Conservation (phyloP, 306 rosid genomes). For the Vigna mungo region DNA sequence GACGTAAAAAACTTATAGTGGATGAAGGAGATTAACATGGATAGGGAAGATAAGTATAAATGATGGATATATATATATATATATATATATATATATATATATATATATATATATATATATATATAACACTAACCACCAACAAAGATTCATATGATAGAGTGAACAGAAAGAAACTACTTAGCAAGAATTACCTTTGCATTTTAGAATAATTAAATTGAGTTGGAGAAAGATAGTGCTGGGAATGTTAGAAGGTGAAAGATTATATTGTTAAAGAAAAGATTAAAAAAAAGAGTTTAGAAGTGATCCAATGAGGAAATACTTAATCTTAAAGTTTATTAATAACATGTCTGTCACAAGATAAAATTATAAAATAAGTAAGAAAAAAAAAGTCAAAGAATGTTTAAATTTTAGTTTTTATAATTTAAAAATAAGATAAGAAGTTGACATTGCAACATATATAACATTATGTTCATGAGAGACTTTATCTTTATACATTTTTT, state of each 20-base stretch:
- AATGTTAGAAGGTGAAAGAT: not conserved
- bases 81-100: too few species aligned
- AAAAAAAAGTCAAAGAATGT: not conserved
- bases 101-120: too few species aligned
- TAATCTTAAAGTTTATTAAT: not conserved
- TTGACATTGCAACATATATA: not conserved
- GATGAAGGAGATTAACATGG: too few species aligned
- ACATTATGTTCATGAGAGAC: not conserved
- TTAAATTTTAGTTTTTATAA: not conserved
- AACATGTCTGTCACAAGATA: not conserved
- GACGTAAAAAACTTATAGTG: too few species aligned
- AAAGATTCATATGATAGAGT: not conserved
- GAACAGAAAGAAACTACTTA: not conserved
- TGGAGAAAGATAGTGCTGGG: not conserved
- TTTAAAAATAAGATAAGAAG: not conserved
- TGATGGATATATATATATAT: too few species aligned
- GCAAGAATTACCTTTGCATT: too few species aligned
- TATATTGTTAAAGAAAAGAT: not conserved
- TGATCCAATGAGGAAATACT: not conserved
- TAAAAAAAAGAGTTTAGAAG: not conserved
- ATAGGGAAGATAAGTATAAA: too few species aligned
- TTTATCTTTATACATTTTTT: not conserved
- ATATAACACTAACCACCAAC: too few species aligned
- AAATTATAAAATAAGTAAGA: not conserved
- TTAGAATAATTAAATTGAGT: not conserved